Evolutionary conservation across 164 flowering plant genomes (phyloP).

Genomic region (Piper longum): DNA sequence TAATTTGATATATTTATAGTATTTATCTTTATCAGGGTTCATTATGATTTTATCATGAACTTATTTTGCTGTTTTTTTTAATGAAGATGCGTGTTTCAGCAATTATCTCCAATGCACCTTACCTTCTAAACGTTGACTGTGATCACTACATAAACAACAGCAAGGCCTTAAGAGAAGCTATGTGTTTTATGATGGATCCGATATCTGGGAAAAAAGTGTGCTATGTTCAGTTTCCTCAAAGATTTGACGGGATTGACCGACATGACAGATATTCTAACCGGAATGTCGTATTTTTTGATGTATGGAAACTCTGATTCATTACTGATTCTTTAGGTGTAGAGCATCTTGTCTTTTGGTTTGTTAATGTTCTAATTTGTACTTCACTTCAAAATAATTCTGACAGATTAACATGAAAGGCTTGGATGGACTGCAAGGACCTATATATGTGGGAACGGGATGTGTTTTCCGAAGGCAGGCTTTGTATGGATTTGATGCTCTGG

Average conservation of each 20-base stretch:
- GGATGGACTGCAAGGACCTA: conserved; percentile 98
- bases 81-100: conserved; percentile 86
- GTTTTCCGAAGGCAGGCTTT: conserved; percentile 89
- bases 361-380: neutral
- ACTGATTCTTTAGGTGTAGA: neutral
- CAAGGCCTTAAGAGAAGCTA: conserved; percentile 89
- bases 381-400: neutral
- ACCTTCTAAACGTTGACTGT: conserved; percentile 92
- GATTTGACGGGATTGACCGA: conserved; percentile 93
- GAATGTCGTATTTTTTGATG: conserved; percentile 94
- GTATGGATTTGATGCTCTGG: conserved; percentile 91
- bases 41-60: neutral
- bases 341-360: neutral
- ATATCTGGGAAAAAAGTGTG: conserved; percentile 84
- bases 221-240: conserved; percentile 95
- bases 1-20: conserved; percentile 9
- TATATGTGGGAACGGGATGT: conserved; percentile 95
- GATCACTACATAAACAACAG: conserved; percentile 98
- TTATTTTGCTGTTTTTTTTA: neutral
- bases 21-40: neutral
- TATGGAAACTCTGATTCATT: conserved; percentile 8
- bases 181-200: conserved; percentile 98
- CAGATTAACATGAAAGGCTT: conserved; percentile 91
- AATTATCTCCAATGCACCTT: conserved; percentile 92
- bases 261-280: conserved; percentile 94